These are phyloP conservation scores for Perilla frutescens DNA, from an alignment of 257 asterid species.

Conservation along the genomic window DNA sequence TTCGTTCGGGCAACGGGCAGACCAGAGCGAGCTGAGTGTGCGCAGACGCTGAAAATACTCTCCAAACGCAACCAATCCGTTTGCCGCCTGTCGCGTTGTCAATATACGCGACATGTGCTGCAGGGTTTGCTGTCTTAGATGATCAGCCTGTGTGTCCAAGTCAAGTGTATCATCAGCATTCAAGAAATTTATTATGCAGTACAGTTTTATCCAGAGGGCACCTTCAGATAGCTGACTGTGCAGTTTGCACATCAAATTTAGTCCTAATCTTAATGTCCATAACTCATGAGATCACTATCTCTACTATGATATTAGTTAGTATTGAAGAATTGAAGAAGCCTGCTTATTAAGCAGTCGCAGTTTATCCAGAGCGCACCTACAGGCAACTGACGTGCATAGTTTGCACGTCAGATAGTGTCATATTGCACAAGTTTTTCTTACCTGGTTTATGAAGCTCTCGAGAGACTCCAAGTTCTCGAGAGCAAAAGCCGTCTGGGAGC, in stretches of 20 bases:
- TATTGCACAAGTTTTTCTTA: conserved; percentile 3
- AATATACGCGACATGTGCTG: conserved; percentile 76
- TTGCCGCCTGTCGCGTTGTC: conserved; percentile 84
- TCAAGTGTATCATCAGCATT: not conserved
- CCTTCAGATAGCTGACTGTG: no score
- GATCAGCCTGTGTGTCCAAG: conserved; percentile 71
- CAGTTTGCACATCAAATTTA: not conserved
- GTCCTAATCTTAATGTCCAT: not conserved
- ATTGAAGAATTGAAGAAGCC: no score
- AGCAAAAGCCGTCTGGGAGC: conserved; percentile 62
- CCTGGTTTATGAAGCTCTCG: conserved; percentile 80
- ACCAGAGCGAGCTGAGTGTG: conserved; percentile 81
- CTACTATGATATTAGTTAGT: no score
- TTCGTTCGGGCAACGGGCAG: conserved; percentile 63
- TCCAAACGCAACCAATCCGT: conserved; percentile 78
- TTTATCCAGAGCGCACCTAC: not conserved
- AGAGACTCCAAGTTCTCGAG: conserved; percentile 75
- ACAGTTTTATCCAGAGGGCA: not conserved
- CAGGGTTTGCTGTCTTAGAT: conserved; percentile 88
- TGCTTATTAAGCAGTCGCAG: not conserved
- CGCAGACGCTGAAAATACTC: conserved; percentile 90
- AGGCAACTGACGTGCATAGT: no score
- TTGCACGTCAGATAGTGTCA: no score
- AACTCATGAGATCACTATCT: no score
- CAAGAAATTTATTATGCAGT: no score